Base-by-base conservation (phyloP, 371 early-diverging fungal genomes). In the Mucor mucedo region DNA sequence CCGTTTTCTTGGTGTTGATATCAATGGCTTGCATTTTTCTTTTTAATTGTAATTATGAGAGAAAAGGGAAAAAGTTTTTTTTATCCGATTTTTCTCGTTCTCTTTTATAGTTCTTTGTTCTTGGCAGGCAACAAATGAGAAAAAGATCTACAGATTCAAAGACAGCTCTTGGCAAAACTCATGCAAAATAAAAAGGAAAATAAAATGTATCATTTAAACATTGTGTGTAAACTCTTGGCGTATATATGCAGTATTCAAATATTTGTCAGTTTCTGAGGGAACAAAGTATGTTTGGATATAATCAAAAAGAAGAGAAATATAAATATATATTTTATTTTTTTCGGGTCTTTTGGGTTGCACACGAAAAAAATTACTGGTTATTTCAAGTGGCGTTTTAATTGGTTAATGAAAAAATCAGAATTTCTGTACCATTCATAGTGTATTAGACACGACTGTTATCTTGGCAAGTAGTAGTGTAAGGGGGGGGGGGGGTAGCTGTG, bases 11-110 rank as follows among this genome's bases (percentile, higher is more conserved):
- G 45, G 13, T 50, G 4, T 35, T 62, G 28, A 39, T 55, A 40
- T 55, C 38, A 30, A 55, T 55, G 4, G 63, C 38, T 48, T 62
- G 63, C 63, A 62, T 62, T 48, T 42, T 61, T 58, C n/a, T 57
- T 5, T 14, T 29, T 10, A 16, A 32, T 32, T 29, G 30, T 21
- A 1, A 21, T 21, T 21, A 21, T 21, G 30, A 42, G 21, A 58
- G 8, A 14, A 42, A 47, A 49, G 30, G 47, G 16, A 45, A 45
- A 45, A 45, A 45, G 21, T 42, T 13, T 27, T 21, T 4, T 47
- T 27, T n/a, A 44, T n/a, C 13, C n/a, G 5, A 44, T 14, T 47
- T 27, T 47, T 47, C 5, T 44, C 5, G 10, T 14, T 2, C 14
- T 16, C 16, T 44, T 44, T 44, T 44, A 44, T 44, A 44, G 13